These are phyloP conservation scores for Crucihimalaya himalaica DNA, from an alignment of 345 rosid genomes.

Conservation along the genomic window DNA sequence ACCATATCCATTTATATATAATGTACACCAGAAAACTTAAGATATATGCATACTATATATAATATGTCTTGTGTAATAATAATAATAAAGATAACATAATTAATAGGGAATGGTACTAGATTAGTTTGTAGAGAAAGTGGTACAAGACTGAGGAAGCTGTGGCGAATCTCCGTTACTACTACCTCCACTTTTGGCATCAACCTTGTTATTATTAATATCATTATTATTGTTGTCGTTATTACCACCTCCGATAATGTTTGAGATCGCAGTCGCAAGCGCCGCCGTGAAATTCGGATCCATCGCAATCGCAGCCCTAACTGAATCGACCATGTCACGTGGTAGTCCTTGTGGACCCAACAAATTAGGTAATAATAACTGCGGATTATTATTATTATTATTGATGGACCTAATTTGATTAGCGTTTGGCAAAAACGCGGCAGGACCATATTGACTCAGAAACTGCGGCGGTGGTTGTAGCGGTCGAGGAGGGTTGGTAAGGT, in stretches of 20 bases:
- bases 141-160: constrained; percentile 88
- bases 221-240: constrained; percentile 33
- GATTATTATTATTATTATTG: neutral
- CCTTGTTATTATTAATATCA: constrained; percentile 7
- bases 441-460: constrained; percentile 33
- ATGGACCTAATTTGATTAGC: constrained; percentile 34
- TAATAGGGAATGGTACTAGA: neutral
- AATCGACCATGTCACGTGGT: constrained; percentile 60
- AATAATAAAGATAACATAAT: neutral
- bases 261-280: constrained; percentile 79
- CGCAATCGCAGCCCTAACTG: constrained; percentile 71
- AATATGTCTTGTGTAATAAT: constrained; percentile 8
- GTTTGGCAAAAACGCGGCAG: constrained; percentile 31
- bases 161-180: constrained; percentile 61
- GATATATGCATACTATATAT: neutral
- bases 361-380: constrained; percentile 31
- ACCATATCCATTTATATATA: neutral
- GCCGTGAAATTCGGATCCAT: constrained; percentile 84
- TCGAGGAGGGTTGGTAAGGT: constrained; percentile 63
- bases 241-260: constrained; percentile 54
- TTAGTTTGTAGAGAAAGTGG: constrained; percentile 78
- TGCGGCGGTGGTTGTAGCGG: constrained; percentile 44
- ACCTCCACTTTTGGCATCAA: constrained; percentile 39
- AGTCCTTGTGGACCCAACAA: constrained; percentile 40
- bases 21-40: constrained; percentile 23